Conservation (phyloP, 495 filamentous ascomycete species). For the Hypoxylon subgilvum region DNA sequence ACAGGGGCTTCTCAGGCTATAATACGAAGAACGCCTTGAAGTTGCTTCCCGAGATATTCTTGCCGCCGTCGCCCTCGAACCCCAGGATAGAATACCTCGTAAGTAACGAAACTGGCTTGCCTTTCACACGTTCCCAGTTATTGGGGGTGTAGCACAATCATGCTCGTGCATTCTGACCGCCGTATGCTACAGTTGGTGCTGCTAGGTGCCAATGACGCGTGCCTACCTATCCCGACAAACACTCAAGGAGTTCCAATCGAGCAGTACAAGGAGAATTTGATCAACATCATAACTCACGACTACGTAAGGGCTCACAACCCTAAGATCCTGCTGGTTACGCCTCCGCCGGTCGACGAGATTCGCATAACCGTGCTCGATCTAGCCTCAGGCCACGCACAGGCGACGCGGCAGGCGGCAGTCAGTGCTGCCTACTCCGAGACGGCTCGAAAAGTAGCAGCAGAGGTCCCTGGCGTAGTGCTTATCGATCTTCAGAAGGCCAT, state of each 20-base stretch:
- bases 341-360: constrained; percentile 83
- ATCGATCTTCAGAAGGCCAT: constrained; percentile 78
- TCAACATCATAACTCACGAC: constrained; percentile 70
- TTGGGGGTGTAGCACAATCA: background rate
- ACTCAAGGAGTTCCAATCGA: constrained; percentile 76
- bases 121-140: background rate
- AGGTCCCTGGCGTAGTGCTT: constrained; percentile 64
- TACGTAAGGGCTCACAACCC: constrained; percentile 70
- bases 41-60: constrained; percentile 49
- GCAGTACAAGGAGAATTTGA: constrained; percentile 73
- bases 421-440: constrained; percentile 76
- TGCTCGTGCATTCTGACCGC: constrained; percentile 17
- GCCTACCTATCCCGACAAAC: constrained; percentile 59
- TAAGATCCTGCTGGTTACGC: constrained; percentile 75
- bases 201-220: constrained; percentile 87
- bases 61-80: constrained; percentile 55
- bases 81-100: constrained; percentile 70
- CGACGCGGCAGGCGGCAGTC: constrained; percentile 64
- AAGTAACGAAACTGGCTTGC: constrained; percentile 27
- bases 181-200: constrained; percentile 67
- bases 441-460: constrained; percentile 66
- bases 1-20: constrained; percentile 57
- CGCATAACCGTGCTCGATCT: constrained; percentile 61
- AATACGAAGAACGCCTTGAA: constrained; percentile 56
- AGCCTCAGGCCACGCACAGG: constrained; percentile 52